Conservation (phyloP, 257 asterid genomes). For the Craterostigma plantagineum region DNA sequence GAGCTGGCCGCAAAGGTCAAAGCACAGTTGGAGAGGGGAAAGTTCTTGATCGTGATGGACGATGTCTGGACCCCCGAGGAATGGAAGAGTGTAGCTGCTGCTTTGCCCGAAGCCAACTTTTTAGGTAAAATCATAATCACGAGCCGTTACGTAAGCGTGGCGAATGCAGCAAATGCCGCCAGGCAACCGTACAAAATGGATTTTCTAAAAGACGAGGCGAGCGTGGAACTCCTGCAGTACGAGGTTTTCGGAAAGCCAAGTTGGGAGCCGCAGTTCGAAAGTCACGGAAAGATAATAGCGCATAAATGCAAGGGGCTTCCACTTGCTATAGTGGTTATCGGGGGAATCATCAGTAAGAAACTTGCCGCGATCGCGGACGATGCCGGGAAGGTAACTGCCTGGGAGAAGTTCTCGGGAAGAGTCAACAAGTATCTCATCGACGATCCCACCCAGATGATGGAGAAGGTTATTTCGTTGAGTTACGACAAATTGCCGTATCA, state of each 20-base stretch:
- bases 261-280: conserved; percentile 13
- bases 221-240: conserved; percentile 26
- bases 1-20: not conserved
- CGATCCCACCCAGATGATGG: not conserved
- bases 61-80: conserved; percentile 1
- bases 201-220: conserved; percentile 14
- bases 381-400: too few relatives aligned
- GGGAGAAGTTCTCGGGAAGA: too few relatives aligned
- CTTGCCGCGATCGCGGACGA: too few relatives aligned
- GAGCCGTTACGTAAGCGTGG: not conserved
- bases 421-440: too few relatives aligned
- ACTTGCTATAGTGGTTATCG: conserved; percentile 25
- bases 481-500: conserved; percentile 25
- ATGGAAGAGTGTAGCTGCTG: not conserved
- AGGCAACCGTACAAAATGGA: conserved; percentile 14
- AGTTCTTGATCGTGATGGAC: conserved; percentile 1
- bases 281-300: conserved; percentile 9
- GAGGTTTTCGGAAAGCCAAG: conserved; percentile 19
- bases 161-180: not conserved
- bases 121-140: conserved; percentile 3
- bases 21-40: not conserved
- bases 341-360: conserved; percentile 15
- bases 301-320: conserved; percentile 30
- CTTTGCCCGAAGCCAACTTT: not conserved
- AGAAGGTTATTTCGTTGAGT: conserved; percentile 21